Percentiles rank a stretch among this genome's conserved stretches.
Conservation (phyloP, 345 rosid genomes). For the Fremontodendron californicum region DNA sequence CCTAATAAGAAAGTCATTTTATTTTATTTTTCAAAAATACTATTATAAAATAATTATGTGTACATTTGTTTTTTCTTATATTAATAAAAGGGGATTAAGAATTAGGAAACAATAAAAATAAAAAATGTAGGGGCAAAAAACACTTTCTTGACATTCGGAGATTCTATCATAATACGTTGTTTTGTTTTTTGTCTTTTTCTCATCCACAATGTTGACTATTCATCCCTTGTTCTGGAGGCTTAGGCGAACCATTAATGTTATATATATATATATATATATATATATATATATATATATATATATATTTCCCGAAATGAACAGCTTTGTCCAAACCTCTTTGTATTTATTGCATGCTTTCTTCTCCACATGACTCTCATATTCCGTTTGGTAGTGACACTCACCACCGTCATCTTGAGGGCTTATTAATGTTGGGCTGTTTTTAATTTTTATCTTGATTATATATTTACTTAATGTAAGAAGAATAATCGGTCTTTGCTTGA, state of each 20-base stretch:
- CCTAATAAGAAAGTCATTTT: too few relatives aligned
- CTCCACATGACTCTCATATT: neutral
- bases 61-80: too few relatives aligned
- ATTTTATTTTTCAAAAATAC: too few relatives aligned
- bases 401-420: neutral
- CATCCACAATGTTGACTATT: neutral
- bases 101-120: neutral
- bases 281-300: neutral
- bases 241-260: neutral
- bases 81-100: neutral
- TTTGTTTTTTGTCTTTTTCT: neutral
- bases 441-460: neutral
- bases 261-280: neutral
- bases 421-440: neutral
- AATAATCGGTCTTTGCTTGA: neutral
- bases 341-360: constrained; percentile 8
- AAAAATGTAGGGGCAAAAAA: neutral
- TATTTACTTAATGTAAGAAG: neutral
- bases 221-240: neutral
- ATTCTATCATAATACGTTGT: neutral
- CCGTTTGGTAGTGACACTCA: neutral
- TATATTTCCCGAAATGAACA: neutral
- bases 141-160: neutral
- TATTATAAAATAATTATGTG: too few relatives aligned
- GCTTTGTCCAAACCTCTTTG: neutral